Evolutionary conservation across 1,284 basidiomycete species (phyloP), one percentile per base, ranked within the genome.

Genomic region (Marasmius tenuissimus): DNA sequence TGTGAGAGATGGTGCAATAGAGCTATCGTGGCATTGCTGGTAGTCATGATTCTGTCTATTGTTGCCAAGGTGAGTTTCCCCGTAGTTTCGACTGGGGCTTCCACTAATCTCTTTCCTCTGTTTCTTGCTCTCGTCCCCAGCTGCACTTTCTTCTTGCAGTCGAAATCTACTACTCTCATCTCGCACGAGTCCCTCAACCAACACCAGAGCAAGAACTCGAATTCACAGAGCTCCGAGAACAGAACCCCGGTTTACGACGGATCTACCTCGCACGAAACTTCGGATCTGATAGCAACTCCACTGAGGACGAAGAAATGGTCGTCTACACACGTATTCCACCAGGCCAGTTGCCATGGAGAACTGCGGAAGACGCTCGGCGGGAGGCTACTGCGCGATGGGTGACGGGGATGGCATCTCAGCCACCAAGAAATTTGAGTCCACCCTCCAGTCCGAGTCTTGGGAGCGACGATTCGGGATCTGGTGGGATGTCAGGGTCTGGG

Each of bases 1-100:
- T 92, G 89, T 69, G 90, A 92, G 69, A 80, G 82, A 61, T 91
- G 89, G 88, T 81, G 91, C 55, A 88, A 88, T 70, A 80, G 85
- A 38, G 88, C 83, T 14, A 80, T 87, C 35, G 1, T 69, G 79
- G 81, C 73, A 0, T 74, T 83, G 47, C 75, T 85, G 57, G 77
- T 74, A 0, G 70, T 86, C 60, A 81, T 88, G 73, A 78, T 85
- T 51, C 75, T 91, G 38, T 70, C 89, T 61, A 83, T 89, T 58
- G 81, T 89, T 67, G 74, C 89, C 61, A 78, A 89, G 66, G 89
- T 92, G 70, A 74, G 85, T 73, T 12, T 45, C 45, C 12, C 50
- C 73, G 42, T 47, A 38, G 20, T 22, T 51, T 27, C 16, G 8
- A 11, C 27, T 45, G 5, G 18, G 42, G 22, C 22, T 10, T 33